A percentile compares a stretch with the other conserved stretches of the same genome.
Conservation (phyloP, 257 asterid genomes). For the Fraxinus cuspidata region DNA sequence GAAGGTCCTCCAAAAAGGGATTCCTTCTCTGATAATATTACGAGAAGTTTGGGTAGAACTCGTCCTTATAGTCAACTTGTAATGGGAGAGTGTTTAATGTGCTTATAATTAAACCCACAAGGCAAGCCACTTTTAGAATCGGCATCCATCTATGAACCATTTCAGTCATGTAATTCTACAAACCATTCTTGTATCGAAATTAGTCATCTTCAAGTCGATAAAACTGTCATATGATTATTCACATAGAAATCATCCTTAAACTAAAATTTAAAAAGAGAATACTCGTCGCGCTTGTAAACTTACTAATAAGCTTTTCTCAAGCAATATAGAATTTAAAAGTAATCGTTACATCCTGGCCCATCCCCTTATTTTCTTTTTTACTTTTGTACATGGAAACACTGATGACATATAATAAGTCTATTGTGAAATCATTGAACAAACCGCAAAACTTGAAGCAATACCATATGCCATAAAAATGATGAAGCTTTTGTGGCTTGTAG, state of each 20-base stretch:
- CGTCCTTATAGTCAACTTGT: background rate
- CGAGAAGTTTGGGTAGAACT: background rate
- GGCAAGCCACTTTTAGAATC: background rate
- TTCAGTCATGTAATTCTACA: background rate
- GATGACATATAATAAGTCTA: conserved; percentile 22
- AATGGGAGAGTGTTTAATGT: background rate
- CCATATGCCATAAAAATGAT: background rate
- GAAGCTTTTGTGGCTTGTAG: background rate
- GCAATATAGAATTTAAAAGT: background rate
- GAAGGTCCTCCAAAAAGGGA: background rate
- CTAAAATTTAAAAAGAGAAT: too few species aligned
- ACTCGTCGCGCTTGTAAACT: background rate
- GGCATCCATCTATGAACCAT: background rate
- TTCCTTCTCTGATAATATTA: background rate
- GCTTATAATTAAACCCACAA: background rate
- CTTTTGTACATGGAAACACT: background rate
- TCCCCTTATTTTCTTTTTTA: background rate
- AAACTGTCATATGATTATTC: background rate
- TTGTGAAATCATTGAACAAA: conserved; percentile 23
- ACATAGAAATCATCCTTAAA: background rate
- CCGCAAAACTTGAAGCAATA: background rate
- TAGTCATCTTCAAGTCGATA: background rate
- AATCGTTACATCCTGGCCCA: background rate
- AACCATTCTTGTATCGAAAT: background rate
- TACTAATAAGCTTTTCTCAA: background rate